Conservation (phyloP, 75 land plant species). For the Adiantum capillusveneris region DNA sequence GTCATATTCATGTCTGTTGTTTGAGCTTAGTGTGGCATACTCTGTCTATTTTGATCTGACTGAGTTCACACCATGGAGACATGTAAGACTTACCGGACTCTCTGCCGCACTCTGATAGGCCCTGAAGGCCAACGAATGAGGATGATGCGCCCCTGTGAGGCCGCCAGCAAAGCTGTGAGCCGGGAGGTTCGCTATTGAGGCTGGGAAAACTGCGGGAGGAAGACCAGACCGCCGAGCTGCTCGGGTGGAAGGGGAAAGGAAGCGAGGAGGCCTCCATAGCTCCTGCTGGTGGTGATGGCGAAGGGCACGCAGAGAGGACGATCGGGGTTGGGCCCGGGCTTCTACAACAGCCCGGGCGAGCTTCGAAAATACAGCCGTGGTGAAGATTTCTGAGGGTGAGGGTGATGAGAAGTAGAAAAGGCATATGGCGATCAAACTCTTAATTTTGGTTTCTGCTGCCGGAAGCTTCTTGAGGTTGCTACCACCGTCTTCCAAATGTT, state of each 20-base stretch:
- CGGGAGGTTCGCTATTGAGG: neutral
- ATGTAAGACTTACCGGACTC: too few relatives aligned
- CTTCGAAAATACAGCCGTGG: conserved; percentile 1
- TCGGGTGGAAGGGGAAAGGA: neutral
- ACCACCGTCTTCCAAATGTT: too few relatives aligned
- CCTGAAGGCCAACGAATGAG: neutral
- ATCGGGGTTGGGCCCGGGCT: neutral
- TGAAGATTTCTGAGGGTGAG: neutral
- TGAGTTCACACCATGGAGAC: too few relatives aligned
- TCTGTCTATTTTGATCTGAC: too few relatives aligned
- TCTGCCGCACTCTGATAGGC: neutral
- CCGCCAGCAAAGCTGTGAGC: neutral
- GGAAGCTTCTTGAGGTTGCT: too few relatives aligned
- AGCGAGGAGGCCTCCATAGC: neutral
- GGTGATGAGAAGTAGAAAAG: too few relatives aligned
- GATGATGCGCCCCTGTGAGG: neutral
- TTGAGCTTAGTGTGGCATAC: too few relatives aligned
- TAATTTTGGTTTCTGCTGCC: too few relatives aligned
- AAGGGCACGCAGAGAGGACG: neutral
- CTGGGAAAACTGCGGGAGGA: neutral
- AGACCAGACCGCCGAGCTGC: neutral
- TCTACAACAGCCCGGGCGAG: neutral
- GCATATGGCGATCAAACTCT: too few relatives aligned
- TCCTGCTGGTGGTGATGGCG: neutral
- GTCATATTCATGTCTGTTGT: too few relatives aligned